Conservation (phyloP, 331 rosid genomes). For the Quercus phellos region DNA sequence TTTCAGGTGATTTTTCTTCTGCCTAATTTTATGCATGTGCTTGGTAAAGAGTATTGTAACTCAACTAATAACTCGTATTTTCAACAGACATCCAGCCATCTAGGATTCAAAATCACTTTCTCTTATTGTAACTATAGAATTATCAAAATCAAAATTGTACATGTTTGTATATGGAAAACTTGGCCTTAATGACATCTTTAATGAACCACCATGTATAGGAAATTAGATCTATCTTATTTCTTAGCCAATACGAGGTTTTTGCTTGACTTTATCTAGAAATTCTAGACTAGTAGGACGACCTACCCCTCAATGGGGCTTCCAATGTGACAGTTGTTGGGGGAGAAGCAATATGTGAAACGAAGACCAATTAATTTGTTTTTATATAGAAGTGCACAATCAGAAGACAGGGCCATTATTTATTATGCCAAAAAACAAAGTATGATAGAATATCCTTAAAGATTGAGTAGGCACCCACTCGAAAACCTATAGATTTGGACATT, state of each 20-base stretch:
- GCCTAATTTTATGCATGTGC: too few relatives aligned
- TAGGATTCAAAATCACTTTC: too few relatives aligned
- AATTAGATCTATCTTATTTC: not conserved
- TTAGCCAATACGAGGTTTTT: not conserved
- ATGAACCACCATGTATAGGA: not conserved
- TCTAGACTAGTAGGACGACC: too few relatives aligned
- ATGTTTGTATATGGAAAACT: too few relatives aligned
- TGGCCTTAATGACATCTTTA: too few relatives aligned
- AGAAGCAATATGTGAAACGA: not conserved
- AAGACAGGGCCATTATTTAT: not conserved
- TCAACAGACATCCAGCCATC: too few relatives aligned
- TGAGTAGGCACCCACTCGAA: not conserved
- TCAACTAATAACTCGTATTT: too few relatives aligned
- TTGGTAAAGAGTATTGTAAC: too few relatives aligned
- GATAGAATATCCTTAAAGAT: not conserved
- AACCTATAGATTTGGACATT: not conserved
- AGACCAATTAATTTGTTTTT: not conserved
- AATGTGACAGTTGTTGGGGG: too few relatives aligned
- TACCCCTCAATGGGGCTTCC: too few relatives aligned
- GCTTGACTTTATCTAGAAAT: not conserved
- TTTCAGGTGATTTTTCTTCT: not conserved
- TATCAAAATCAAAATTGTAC: too few relatives aligned
- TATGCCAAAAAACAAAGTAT: not conserved
- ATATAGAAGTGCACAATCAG: not conserved
- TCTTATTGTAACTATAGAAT: too few relatives aligned